Percentiles rank a stretch among this genome's conserved stretches.
Conservation (phyloP, 2,329 filamentous ascomycete genomes). For the Pseudogymnoascus sp. region DNA sequence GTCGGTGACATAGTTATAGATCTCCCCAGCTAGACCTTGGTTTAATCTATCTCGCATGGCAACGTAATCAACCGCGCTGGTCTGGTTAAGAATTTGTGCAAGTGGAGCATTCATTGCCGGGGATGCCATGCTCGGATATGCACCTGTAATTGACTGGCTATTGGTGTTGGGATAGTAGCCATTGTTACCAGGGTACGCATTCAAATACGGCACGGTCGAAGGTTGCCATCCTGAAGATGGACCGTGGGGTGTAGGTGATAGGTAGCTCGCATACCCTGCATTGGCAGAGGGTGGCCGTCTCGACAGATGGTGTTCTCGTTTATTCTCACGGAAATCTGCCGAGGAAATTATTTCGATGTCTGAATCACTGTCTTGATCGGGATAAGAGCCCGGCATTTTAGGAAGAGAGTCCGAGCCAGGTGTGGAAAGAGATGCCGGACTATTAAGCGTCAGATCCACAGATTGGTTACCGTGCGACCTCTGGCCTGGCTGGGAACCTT, state of each 20-base stretch:
- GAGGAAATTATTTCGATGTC: conserved; percentile 26
- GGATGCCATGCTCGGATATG: not conserved
- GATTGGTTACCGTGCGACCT: not conserved
- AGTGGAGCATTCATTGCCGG: conserved; percentile 5
- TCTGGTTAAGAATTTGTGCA: conserved; percentile 6
- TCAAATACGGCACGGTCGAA: not conserved
- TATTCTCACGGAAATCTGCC: conserved; percentile 22
- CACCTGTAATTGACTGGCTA: not conserved
- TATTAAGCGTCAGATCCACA: not conserved
- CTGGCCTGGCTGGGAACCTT: not conserved
- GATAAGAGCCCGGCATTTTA: conserved; percentile 5
- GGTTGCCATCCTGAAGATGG: not conserved
- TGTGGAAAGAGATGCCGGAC: not conserved
- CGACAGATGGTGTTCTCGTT: conserved; percentile 10
- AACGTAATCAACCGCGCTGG: not conserved
- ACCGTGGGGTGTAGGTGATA: not conserved
- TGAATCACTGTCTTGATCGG: conserved; percentile 18
- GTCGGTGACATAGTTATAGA: conserved; percentile 27
- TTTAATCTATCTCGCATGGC: conserved; percentile 1
- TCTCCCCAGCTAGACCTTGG: not conserved
- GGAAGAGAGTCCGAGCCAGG: not conserved
- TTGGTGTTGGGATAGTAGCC: not conserved
- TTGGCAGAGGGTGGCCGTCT: not conserved
- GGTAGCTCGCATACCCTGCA: not conserved
- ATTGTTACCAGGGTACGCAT: not conserved